These are phyloP conservation scores for Thielaviopsis punctulata DNA, from an alignment of 2,329 filamentous ascomycete species.

Conservation along the genomic window DNA sequence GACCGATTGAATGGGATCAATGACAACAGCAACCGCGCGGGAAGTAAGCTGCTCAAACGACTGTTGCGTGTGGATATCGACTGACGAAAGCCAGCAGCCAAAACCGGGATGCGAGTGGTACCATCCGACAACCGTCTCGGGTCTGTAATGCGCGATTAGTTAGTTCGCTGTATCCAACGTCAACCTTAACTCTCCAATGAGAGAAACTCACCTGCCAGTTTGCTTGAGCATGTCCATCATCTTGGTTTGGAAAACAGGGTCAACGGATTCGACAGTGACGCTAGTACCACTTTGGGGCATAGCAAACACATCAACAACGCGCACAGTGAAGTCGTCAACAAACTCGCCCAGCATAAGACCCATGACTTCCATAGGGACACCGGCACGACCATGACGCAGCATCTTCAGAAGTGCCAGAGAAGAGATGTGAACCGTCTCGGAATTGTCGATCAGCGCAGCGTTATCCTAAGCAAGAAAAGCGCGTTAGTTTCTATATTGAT, in stretches of 20 bases:
- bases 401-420: conserved; percentile 95
- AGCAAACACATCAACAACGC: conserved; percentile 95
- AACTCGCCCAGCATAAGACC: conserved; percentile 61
- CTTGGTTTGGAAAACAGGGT: conserved; percentile 97
- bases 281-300: conserved; percentile 99
- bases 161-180: background rate
- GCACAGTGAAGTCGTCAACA: conserved; percentile 45
- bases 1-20: conserved; percentile 96
- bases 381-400: conserved; percentile 90
- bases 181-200: background rate
- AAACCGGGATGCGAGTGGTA: conserved; percentile 99
- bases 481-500: background rate
- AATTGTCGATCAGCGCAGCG: conserved; percentile 87
- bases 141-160: conserved; percentile 33
- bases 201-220: conserved; percentile 61
- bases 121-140: conserved; percentile 96
- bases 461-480: conserved; percentile 48
- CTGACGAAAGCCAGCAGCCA: conserved; percentile 95
- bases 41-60: conserved; percentile 98
- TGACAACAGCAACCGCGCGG: conserved; percentile 89
- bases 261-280: conserved; percentile 94
- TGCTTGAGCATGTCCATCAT: conserved; percentile 99
- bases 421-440: conserved; percentile 97
- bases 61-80: conserved; percentile 99
- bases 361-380: conserved; percentile 99